Percentiles rank a stretch among this genome's conserved stretches.
phyloP scores from a whole-genome alignment of 352 stramenopile genomes.

The Phytophthora boehmeriae region DNA sequence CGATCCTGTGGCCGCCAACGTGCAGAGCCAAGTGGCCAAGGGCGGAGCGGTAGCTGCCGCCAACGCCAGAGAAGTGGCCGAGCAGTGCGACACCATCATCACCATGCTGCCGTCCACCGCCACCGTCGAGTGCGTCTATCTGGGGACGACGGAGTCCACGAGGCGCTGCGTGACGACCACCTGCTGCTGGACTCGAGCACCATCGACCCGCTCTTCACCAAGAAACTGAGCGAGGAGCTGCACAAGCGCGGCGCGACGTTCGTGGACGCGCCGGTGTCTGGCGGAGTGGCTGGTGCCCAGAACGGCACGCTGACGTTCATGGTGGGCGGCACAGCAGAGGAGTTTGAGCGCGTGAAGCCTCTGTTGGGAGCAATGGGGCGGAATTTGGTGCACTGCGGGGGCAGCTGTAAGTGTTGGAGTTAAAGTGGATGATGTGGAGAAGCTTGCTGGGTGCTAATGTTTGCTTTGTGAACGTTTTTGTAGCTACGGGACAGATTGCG shows the following conservation, averaged over 20 bases:
- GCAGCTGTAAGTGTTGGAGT: slow-evolving; percentile 78
- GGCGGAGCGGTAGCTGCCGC: slow-evolving; percentile 53
- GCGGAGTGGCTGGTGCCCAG: slow-evolving; percentile 95
- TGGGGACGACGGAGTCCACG: slow-evolving; percentile 72
- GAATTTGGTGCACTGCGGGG: slow-evolving; percentile 94
- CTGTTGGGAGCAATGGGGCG: slow-evolving; percentile 93
- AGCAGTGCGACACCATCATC: slow-evolving; percentile 85
- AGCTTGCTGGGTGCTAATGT: slow-evolving; percentile 26
- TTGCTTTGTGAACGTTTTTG: slow-evolving; percentile 19
- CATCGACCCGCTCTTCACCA: slow-evolving; percentile 93
- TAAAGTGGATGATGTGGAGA: not conserved
- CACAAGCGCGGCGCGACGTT: slow-evolving; percentile 69
- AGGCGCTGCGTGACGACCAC: slow-evolving; percentile 70
- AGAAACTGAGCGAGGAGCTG: slow-evolving; percentile 78
- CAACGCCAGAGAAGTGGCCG: slow-evolving; percentile 75
- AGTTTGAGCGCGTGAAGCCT: slow-evolving; percentile 78
- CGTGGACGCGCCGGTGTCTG: slow-evolving; percentile 96
- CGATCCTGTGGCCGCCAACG: slow-evolving; percentile 66
- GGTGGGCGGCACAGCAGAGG: slow-evolving; percentile 80
- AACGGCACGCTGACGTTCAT: slow-evolving; percentile 99
- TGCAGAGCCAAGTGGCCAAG: slow-evolving; percentile 57
- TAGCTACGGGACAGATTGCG: slow-evolving; percentile 73
- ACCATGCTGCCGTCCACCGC: slow-evolving; percentile 95
- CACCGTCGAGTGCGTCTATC: slow-evolving; percentile 87
- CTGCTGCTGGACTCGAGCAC: slow-evolving; percentile 96